Conservation (phyloP, 2,329 filamentous ascomycete genomes). For the Aspergillus spinulosporus region DNA sequence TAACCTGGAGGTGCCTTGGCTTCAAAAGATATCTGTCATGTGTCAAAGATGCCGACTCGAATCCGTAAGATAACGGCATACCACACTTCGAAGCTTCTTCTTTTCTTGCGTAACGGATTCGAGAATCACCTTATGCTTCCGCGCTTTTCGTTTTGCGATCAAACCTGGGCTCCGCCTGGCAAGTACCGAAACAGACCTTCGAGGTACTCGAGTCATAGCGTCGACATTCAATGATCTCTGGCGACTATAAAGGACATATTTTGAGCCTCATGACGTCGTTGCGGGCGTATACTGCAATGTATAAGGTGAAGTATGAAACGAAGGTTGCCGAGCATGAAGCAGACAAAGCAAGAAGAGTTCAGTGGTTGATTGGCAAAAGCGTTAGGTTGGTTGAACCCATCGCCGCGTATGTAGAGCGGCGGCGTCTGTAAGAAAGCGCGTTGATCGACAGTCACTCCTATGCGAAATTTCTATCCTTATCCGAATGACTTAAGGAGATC, state of each 20-base stretch:
- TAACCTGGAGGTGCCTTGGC: slow-evolving; percentile 60
- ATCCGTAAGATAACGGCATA: slow-evolving; percentile 34
- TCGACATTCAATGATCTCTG: slow-evolving; percentile 22
- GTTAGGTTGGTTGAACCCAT: too few species aligned
- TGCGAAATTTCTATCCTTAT: too few species aligned
- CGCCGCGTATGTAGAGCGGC: background rate
- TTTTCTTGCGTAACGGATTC: slow-evolving; percentile 61
- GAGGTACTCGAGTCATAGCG: slow-evolving; percentile 41
- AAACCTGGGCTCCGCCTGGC: slow-evolving; percentile 37
- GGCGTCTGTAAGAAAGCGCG: background rate
- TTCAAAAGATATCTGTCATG: slow-evolving; percentile 55
- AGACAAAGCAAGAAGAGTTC: background rate
- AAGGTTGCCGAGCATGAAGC: slow-evolving; percentile 1
- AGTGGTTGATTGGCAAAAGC: background rate
- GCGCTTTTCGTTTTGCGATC: slow-evolving; percentile 35
- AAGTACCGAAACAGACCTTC: slow-evolving; percentile 35
- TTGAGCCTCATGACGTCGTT: slow-evolving; percentile 25
- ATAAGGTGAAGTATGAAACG: background rate
- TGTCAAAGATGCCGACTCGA: slow-evolving; percentile 34
- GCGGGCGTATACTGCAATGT: slow-evolving; percentile 11
- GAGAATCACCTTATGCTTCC: slow-evolving; percentile 59
- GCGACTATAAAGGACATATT: slow-evolving; percentile 20
- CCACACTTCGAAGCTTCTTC: slow-evolving; percentile 58
- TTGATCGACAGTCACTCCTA: background rate
- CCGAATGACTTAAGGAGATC: background rate